Base-by-base conservation (phyloP, 306 rosid genomes). In the Vigna reflexopilosa region DNA sequence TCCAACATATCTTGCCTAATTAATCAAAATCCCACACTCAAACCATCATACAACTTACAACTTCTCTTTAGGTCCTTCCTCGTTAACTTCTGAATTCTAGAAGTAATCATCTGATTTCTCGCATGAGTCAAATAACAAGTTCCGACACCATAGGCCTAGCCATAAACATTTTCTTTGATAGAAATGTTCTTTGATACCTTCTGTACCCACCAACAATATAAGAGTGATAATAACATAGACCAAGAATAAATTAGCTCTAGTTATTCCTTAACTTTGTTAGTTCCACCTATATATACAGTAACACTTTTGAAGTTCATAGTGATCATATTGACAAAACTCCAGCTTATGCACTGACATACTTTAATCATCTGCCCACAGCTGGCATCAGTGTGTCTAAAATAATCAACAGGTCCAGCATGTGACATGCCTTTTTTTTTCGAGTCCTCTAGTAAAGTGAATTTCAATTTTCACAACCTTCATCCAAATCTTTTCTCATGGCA, bases 31-130 rank as follows among this genome's bases (percentile, higher is more conserved):
- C 64, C 9, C 1, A 12, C 62, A 13, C 17, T 26, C n/a, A 20
- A 26, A 58, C 47, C 30, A 45, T 9, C 70, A 22, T 59, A 63
- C 24, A 38, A 61, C 67, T 61, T 30, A 72, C 44, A 73, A 56
- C 14, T 73, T 73, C 22, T 62, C 68, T 26, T 20, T 2, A 56
- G 42, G 66, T 74, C 69, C 70, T 74, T 74, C 47, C 30, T 9
- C 58, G 14, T 59, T 47, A 74, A 44, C 47, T 56, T 73, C 59
- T 54, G 26, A 54, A 4, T 32, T 54, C 5, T 40, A 44, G 61
- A 26, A 28, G 47, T 32, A 28, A 59, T 26, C 48, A 75, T 54
- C 20, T 72, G 59, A 50, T 77, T 52, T 20, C 73, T 65, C 56
- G 17, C 73, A 22, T 9, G 8, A 9, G 4, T 45, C 65, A 65